Base-by-base conservation (phyloP, 495 filamentous ascomycete genomes). In the Daldinia decipiens region DNA sequence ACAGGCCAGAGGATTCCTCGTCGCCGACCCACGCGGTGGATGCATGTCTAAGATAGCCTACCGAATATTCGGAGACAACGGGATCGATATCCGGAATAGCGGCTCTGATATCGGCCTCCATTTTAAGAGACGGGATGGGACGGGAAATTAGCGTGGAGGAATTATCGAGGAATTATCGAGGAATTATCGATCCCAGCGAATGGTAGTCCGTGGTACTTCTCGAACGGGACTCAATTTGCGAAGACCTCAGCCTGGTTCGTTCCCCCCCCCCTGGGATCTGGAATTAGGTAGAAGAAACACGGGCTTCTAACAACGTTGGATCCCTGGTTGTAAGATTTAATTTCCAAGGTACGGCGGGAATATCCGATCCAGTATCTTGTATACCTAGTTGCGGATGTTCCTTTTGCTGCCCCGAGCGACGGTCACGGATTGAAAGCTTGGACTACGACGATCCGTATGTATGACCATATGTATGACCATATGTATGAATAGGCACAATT, bases 11-110 rank as follows among this genome's bases (percentile, higher is more conserved):
- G 24, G 87, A 79, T 59, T 94, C 92, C 50, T 88, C 85, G 59
- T 98, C 94, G 50, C 89, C 88, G 62, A 89, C 85, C 81, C 91
- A 95, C 52, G 89, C 85, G 65, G 90, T 93, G 32, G 94, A 92
- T 63, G 95, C 95, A 84, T 98, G 95, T 75, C 88, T 93, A 67
- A 99, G 84, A 77, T 98, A 98, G 39, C 95, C 96, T 68, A 93
- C 91, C 21, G 95, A 94, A 77, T 99, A 99, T 78, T 96, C 92
- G 39, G 93, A 93, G 58, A 99, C 83, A 62, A 97, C 87, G 50
- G 90, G 92, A 80, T 99, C 95, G 63, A 97, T 90, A 68, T 91
- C 90, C 54, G 95, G 95, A 63, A 99, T 89, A 72, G 91, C 89
- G 32, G 91, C 84, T 78, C 91, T 90, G 75, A 99, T 92, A 85